Evolutionary conservation across 139 green algal genomes (phyloP).

Genomic region (Trebouxia sp.): DNA sequence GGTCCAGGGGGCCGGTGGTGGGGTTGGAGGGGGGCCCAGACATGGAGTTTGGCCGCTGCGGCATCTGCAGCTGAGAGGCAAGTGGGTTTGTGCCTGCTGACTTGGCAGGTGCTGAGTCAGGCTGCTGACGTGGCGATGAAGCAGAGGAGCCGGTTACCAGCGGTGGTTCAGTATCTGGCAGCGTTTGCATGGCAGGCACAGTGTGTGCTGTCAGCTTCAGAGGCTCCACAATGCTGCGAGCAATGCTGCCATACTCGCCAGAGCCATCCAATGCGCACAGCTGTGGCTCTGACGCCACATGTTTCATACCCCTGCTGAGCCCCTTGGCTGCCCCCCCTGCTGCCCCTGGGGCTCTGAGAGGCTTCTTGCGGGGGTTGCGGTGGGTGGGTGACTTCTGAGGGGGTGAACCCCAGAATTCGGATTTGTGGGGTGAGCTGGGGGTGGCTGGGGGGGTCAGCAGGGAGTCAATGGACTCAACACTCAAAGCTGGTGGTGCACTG

Average conservation of each 20-base stretch:
- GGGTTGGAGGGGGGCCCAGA: not conserved
- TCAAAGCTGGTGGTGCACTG: slow-evolving; percentile 20
- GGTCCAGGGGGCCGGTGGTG: not conserved
- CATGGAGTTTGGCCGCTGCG: not conserved
- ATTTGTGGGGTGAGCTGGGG: not conserved
- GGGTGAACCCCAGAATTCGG: slow-evolving; percentile 3
- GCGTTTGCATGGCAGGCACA: not conserved
- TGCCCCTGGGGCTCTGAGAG: not conserved
- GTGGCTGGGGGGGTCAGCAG: slow-evolving; percentile 14
- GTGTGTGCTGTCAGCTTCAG: slow-evolving; percentile 17
- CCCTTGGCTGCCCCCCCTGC: not conserved
- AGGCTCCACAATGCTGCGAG: not conserved
- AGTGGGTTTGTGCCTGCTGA: not conserved
- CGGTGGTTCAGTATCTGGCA: not conserved
- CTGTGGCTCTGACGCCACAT: slow-evolving; percentile 25
- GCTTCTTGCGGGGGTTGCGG: slow-evolving; percentile 20
- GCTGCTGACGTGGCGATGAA: slow-evolving; percentile 3
- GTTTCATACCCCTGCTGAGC: slow-evolving; percentile 15
- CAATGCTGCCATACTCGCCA: not conserved
- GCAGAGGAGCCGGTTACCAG: not conserved
- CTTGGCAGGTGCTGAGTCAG: not conserved
- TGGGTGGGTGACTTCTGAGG: slow-evolving; percentile 19
- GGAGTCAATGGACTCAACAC: not conserved
- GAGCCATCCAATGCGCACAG: slow-evolving; percentile 9
- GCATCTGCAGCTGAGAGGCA: not conserved